Base-by-base conservation (phyloP, 495 filamentous ascomycete genomes). In the Umbilicaria muhlenbergii region DNA sequence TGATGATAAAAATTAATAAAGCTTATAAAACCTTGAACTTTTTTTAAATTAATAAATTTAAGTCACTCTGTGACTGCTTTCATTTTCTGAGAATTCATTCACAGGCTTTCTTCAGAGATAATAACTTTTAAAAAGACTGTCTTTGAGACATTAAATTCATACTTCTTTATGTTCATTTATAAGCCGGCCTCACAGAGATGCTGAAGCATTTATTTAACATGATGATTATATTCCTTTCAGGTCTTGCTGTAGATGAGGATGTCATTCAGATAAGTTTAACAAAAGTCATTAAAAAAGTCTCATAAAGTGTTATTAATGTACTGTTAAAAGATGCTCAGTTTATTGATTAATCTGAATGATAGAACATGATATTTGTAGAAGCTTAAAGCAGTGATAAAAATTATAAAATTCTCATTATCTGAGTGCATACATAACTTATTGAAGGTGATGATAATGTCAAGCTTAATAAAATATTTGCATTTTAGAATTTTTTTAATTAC, bases 301-400 rank as follows among this genome's bases (percentile, higher is more conserved):
- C 11, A 2, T 0, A 63, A 32, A 1, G 33, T 43, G 16, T 54
- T 15, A 38, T 65, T 61, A 24, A 61, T 61, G 31, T 44, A 60
- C 2, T 43, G 11, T 17, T 34, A n/a, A 16, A 43, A 18, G 1
- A 5, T 36, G n/a, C 16, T 42, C 11, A n/a, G 11, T 3, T 4
- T 5, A 10, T 42, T 42, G 5, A 6, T 42, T 6, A 42, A 8
- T 11, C 5, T 17, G 12, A 41, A 18, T 12, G 7, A 12, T 7
- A 17, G 7, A 5, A 28, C n/a, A 5, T 21, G 6, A 21, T 18
- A 17, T 34, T 42, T 42, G 34, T 42, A 42, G 7, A 11, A 14
- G 4, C 36, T 35, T 42, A 42, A 5, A 1, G 15, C n/a, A 15
- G 14, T 42, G 14, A 42, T 42, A 35, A 42, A 42, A 1, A 17